These are phyloP conservation scores for Russula griseocarnosa DNA, from an alignment of 768 basidiomycete species.

Conservation along the genomic window DNA sequence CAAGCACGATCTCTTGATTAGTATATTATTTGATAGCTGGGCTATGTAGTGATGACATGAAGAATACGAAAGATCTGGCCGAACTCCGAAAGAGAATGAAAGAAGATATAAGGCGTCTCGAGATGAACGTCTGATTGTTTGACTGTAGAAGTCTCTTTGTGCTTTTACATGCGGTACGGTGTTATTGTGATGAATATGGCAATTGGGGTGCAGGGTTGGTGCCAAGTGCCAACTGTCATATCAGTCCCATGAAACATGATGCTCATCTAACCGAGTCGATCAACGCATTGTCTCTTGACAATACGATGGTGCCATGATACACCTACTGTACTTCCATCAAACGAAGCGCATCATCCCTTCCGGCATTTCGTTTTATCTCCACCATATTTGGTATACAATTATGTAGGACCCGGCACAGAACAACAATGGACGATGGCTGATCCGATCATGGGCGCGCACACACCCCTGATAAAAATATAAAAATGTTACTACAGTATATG, in stretches of 20 bases:
- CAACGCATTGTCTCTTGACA: not conserved
- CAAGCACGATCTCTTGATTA: not conserved
- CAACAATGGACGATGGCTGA: not conserved
- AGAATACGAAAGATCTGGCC: slow-evolving; percentile 18
- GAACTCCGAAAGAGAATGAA: not conserved
- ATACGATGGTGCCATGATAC: too few species aligned
- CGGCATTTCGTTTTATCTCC: not conserved
- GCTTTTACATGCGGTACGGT: too few species aligned
- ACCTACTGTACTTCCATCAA: not conserved
- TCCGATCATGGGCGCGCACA: not conserved
- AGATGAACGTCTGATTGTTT: not conserved
- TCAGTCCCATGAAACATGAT: too few species aligned
- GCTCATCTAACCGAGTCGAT: not conserved
- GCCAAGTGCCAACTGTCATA: too few species aligned
- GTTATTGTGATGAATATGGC: too few species aligned
- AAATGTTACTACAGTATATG: too few species aligned
- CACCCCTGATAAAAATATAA: not conserved
- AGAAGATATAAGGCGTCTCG: not conserved
- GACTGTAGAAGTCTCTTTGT: not conserved
- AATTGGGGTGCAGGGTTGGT: too few species aligned
- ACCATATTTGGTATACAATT: not conserved
- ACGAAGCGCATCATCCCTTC: not conserved
- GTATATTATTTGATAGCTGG: slow-evolving; percentile 26
- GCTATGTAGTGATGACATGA: slow-evolving; percentile 24
- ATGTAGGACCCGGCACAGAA: not conserved